A percentile compares a stretch with the other conserved stretches of the same genome.
Conservation (phyloP, 306 rosid species). For the Arachis hypogaea region DNA sequence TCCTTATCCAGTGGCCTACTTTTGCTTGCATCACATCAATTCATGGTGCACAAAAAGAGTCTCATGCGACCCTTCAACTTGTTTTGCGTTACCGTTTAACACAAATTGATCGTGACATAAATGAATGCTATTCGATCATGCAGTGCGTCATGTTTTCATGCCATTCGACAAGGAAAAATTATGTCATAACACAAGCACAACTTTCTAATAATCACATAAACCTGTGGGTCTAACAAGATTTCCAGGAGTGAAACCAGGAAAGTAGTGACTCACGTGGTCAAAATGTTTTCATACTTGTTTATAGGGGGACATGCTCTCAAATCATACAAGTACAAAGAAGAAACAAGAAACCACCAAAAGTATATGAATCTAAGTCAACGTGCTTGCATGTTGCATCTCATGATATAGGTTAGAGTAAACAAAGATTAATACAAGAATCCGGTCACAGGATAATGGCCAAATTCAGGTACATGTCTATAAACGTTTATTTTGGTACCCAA, state of each 20-base stretch:
- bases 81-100: too few species aligned
- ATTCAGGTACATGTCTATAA: not conserved
- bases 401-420: not conserved
- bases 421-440: conserved; percentile 36
- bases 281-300: not conserved
- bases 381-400: too few species aligned
- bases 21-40: not conserved
- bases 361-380: too few species aligned
- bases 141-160: not conserved
- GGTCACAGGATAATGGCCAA: conserved; percentile 5
- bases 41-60: not conserved
- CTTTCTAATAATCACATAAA: not conserved
- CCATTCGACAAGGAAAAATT: not conserved
- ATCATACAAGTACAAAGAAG: not conserved
- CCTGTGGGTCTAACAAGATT: too few species aligned
- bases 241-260: not conserved
- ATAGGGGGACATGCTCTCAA: not conserved
- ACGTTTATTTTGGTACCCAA: conserved; percentile 8
- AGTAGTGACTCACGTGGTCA: not conserved
- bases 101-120: not conserved
- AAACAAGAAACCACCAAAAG: not conserved
- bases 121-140: not conserved
- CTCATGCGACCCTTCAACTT: not conserved
- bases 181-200: not conserved
- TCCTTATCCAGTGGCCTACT: not conserved